Evolutionary conservation across 2,329 filamentous ascomycete genomes (phyloP).

Genomic region (Penicillium sp.): DNA sequence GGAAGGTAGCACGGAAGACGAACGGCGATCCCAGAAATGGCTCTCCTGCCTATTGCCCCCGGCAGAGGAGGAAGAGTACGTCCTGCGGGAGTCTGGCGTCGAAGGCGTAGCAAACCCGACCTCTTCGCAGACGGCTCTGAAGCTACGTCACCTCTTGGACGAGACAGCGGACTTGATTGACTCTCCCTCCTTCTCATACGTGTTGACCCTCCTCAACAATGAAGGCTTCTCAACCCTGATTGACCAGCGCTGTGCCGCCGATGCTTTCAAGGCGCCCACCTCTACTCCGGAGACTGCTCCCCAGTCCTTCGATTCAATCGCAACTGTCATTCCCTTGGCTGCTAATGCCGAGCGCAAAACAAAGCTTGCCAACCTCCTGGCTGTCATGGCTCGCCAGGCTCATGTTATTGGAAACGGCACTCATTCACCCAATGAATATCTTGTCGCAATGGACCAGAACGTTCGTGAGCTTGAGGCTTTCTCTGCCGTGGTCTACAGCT

Average conservation of each 20-base stretch:
- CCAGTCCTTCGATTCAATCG: slow-evolving; percentile 44
- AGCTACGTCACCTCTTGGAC: slow-evolving; percentile 82
- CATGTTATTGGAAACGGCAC: slow-evolving; percentile 79
- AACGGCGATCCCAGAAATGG: slow-evolving; percentile 70
- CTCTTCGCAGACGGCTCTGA: slow-evolving; percentile 41
- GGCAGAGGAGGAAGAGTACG: slow-evolving; percentile 73
- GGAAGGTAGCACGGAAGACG: slow-evolving; percentile 71
- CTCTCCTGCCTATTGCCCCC: slow-evolving; percentile 81
- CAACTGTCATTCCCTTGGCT: slow-evolving; percentile 41
- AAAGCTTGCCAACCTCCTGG: slow-evolving; percentile 86
- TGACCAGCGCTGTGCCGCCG: slow-evolving; percentile 75
- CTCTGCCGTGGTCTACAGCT: slow-evolving; percentile 53
- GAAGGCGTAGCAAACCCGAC: slow-evolving; percentile 43
- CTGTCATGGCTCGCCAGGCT: slow-evolving; percentile 86
- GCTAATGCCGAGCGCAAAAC: slow-evolving; percentile 52
- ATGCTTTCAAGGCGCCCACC: slow-evolving; percentile 67
- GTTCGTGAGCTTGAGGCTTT: slow-evolving; percentile 52
- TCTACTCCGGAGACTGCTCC: slow-evolving; percentile 47
- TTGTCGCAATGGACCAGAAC: slow-evolving; percentile 46
- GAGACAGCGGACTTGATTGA: slow-evolving; percentile 96
- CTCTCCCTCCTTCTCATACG: slow-evolving; percentile 84
- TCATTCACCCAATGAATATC: slow-evolving; percentile 48
- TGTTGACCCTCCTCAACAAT: slow-evolving; percentile 84
- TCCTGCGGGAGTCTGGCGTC: slow-evolving; percentile 85
- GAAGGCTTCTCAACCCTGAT: slow-evolving; percentile 82